Conservation (phyloP, 1,139 yeast species). For the Nematodospora anomalae region DNA sequence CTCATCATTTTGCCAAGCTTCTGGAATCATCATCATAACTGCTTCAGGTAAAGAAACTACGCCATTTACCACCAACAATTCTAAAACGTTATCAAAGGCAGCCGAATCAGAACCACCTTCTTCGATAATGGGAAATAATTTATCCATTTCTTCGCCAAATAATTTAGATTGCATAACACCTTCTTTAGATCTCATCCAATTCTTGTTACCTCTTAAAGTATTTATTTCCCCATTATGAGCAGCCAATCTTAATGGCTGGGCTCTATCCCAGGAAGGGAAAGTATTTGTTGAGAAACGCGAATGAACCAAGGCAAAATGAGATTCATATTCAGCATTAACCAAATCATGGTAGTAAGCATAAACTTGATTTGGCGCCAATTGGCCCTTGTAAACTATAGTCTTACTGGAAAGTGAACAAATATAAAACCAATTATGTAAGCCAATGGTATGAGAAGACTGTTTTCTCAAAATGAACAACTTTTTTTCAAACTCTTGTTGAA, state of each 20-base stretch:
- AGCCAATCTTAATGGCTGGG: slow-evolving; percentile 95
- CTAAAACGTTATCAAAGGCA: slow-evolving; percentile 94
- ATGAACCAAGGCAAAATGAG: slow-evolving; percentile 94
- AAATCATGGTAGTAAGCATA: slow-evolving; percentile 92
- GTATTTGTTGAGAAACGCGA: slow-evolving; percentile 98
- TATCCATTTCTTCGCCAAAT: slow-evolving; percentile 90
- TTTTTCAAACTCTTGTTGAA: slow-evolving; percentile 73
- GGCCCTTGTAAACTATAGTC: slow-evolving; percentile 96
- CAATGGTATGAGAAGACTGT: slow-evolving; percentile 86
- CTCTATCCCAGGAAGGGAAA: slow-evolving; percentile 99
- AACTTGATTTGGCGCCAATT: slow-evolving; percentile 94
- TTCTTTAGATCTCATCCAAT: slow-evolving; percentile 99
- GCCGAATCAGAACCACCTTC: slow-evolving; percentile 99
- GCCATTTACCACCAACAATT: slow-evolving; percentile 87
- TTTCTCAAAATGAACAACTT: slow-evolving; percentile 84
- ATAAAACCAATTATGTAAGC: slow-evolving; percentile 96
- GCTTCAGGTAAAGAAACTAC: slow-evolving; percentile 94
- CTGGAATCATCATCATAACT: slow-evolving; percentile 95
- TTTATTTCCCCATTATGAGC: slow-evolving; percentile 99
- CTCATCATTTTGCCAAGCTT: slow-evolving; percentile 93
- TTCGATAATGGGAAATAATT: slow-evolving; percentile 90
- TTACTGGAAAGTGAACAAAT: slow-evolving; percentile 88
- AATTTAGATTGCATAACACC: slow-evolving; percentile 88
- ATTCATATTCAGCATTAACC: slow-evolving; percentile 88
- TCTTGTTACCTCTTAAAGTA: slow-evolving; percentile 94